These are phyloP conservation scores for Neolentinus lepideus DNA, from an alignment of 1,284 basidiomycete genomes.

Conservation along the genomic window DNA sequence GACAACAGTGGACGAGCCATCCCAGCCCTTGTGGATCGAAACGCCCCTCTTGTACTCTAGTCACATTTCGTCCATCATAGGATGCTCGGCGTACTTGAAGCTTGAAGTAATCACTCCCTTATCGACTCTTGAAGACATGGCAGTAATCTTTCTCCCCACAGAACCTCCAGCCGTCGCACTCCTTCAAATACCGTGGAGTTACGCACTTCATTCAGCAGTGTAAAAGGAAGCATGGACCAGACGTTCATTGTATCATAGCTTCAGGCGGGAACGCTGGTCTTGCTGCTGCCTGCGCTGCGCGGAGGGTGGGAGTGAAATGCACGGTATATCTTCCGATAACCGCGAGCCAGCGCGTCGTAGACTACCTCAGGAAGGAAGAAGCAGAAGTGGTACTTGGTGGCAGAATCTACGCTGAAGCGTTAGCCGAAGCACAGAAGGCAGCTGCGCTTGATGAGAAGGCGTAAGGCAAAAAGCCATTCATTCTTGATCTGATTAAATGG, in stretches of 20 bases:
- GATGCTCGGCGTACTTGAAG: slow-evolving; percentile 54
- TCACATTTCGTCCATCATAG: slow-evolving; percentile 44
- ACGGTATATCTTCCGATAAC: slow-evolving; percentile 60
- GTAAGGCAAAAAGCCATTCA: slow-evolving; percentile 31
- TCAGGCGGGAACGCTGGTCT: slow-evolving; percentile 72
- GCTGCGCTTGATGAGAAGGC: slow-evolving; percentile 38
- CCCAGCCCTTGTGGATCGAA: slow-evolving; percentile 38
- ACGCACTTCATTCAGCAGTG: slow-evolving; percentile 51
- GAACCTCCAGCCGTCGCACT: slow-evolving; percentile 66
- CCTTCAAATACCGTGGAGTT: slow-evolving; percentile 71
- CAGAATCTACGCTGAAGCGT: slow-evolving; percentile 47
- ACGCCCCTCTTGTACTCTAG: slow-evolving; percentile 57
- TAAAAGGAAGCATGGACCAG: slow-evolving; percentile 38
- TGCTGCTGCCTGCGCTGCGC: slow-evolving; percentile 58
- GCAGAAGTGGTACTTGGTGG: slow-evolving; percentile 51
- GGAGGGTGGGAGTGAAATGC: slow-evolving; percentile 45
- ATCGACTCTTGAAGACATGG: background rate
- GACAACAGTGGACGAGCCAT: slow-evolving; percentile 4
- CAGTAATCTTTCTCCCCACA: slow-evolving; percentile 18
- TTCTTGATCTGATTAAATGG: background rate
- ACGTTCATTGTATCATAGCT: slow-evolving; percentile 56
- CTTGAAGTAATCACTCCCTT: slow-evolving; percentile 42
- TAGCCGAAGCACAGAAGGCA: slow-evolving; percentile 37
- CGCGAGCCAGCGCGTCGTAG: slow-evolving; percentile 38
- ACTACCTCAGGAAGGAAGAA: slow-evolving; percentile 41